phyloP scores from a whole-genome alignment of 2,329 filamentous ascomycete genomes.

The Zasmidium angulare region DNA sequence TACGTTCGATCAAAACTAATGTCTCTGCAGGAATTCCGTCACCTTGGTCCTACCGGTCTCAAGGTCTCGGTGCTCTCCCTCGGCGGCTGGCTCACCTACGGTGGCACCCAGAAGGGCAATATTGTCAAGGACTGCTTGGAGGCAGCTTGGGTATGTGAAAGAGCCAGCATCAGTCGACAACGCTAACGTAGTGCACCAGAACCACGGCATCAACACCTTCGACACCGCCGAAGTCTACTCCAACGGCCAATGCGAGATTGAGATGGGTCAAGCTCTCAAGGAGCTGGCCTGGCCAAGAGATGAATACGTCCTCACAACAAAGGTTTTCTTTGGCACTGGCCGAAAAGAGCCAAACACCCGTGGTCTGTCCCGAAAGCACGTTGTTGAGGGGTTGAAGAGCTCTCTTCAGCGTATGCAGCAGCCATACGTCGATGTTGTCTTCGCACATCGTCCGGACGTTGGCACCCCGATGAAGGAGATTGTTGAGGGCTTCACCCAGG shows the following conservation, averaged over 20 bases:
- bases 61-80: conserved; percentile 54
- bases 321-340: conserved; percentile 54
- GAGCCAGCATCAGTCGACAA: neutral
- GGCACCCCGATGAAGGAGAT: conserved; percentile 53
- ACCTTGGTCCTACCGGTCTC: conserved; percentile 48
- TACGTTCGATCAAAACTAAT: neutral
- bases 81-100: conserved; percentile 49
- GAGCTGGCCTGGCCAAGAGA: conserved; percentile 50
- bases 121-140: conserved; percentile 54
- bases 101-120: conserved; percentile 50
- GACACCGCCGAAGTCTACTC: conserved; percentile 54
- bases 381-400: conserved; percentile 59
- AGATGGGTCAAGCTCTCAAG: conserved; percentile 53
- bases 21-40: conserved; percentile 36
- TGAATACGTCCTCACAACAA: conserved; percentile 44
- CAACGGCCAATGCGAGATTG: conserved; percentile 61
- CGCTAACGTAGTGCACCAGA: conserved; percentile 12
- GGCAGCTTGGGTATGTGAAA: conserved; percentile 37
- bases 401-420: conserved; percentile 60
- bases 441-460: conserved; percentile 61
- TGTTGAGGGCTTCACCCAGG: conserved; percentile 55
- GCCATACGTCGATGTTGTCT: conserved; percentile 66
- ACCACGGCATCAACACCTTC: conserved; percentile 51
- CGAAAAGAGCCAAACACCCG: conserved; percentile 60
- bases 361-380: conserved; percentile 51